Evolutionary conservation across 495 filamentous ascomycete species (phyloP), one percentile per base, ranked within the genome.

Genomic region (Diplogelasinospora grovesii): DNA sequence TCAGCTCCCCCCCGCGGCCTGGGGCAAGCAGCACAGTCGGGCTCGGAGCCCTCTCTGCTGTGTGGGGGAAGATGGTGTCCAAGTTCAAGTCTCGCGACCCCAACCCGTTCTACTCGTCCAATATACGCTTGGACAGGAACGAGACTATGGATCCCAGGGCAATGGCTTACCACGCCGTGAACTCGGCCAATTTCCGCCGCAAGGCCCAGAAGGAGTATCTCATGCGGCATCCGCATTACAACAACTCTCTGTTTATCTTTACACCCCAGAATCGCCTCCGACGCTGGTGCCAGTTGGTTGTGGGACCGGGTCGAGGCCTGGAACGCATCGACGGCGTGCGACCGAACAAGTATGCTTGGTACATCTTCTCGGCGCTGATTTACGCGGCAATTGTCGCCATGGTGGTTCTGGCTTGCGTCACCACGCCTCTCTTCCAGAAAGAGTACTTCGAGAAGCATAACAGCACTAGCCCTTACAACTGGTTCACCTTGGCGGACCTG

Each of bases 21-120:
- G 31, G 39, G 30, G 2, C 29, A 3, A 51, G 37, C 36, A 42
- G 50, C 3, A 55, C 48, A 14, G 59, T 72, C 39, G 67, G 77
- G 36, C 70, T 70, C 14, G 76, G 78, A 8, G 32, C 73, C 8
- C 47, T 83, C 5, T 78, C 81, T 11, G 60, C 65, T 8, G 31
- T 80, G 4, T 82, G 78, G 75, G 71, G 70, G 3, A 77, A 61
- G 40, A 39, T 82, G 26, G 49, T 70, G 10, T 64, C 65, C 1
- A 45, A 62, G 9, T 55, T 89, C 32, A 71, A 63, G 48, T 70
- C 81, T 41, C 65, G 70, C 19, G 93, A 97, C 43, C 84, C 86
- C 2, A 99, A 99, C 64, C 92, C 92, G 3, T 99, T 99, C 60
- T 95, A 96, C 56, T 85, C 88, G 5, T n/a, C n/a, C n/a, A 85